Conservation (phyloP, 306 rosid species). For the Comarum palustre region DNA sequence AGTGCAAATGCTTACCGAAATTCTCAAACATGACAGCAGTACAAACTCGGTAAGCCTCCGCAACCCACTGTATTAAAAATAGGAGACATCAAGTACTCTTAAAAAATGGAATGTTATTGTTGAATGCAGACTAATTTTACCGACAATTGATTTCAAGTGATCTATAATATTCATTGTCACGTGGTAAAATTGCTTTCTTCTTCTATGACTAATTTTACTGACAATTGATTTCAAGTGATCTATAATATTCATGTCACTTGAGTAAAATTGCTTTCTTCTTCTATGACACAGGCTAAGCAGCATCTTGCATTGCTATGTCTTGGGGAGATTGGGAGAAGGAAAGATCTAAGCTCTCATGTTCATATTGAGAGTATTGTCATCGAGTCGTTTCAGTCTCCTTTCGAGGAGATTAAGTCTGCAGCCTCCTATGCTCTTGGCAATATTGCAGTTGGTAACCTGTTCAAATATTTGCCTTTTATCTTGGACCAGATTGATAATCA, state of each 20-base stretch:
- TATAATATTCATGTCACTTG: slow-evolving; percentile 8
- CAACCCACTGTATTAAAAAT: not conserved
- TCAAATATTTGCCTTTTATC: slow-evolving; percentile 94
- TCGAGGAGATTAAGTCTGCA: slow-evolving; percentile 98
- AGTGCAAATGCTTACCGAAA: slow-evolving; percentile 87
- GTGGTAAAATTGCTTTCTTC: too few relatives aligned
- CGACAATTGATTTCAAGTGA: not conserved
- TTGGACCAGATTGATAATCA: slow-evolving; percentile 99
- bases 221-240: not conserved
- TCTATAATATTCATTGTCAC: too few relatives aligned
- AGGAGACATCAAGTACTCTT: not conserved
- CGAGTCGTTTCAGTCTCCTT: slow-evolving; percentile 97
- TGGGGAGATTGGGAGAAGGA: slow-evolving; percentile 98
- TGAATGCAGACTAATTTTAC: not conserved
- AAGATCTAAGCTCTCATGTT: slow-evolving; percentile 77
- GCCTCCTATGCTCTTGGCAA: slow-evolving; percentile 99
- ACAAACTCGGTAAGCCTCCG: slow-evolving; percentile 63
- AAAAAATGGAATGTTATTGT: not conserved
- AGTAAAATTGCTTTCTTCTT: slow-evolving; percentile 22
- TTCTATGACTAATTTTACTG: not conserved
- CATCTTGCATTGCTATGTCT: slow-evolving; percentile 91
- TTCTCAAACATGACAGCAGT: slow-evolving; percentile 75
- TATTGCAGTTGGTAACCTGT: slow-evolving; percentile 94
- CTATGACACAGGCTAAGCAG: slow-evolving; percentile 74
- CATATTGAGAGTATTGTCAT: slow-evolving; percentile 93